Evolutionary conservation across 2,329 filamentous ascomycete genomes (phyloP), one percentile per base, ranked within the genome.

Genomic region (Exophiala mesophila): DNA sequence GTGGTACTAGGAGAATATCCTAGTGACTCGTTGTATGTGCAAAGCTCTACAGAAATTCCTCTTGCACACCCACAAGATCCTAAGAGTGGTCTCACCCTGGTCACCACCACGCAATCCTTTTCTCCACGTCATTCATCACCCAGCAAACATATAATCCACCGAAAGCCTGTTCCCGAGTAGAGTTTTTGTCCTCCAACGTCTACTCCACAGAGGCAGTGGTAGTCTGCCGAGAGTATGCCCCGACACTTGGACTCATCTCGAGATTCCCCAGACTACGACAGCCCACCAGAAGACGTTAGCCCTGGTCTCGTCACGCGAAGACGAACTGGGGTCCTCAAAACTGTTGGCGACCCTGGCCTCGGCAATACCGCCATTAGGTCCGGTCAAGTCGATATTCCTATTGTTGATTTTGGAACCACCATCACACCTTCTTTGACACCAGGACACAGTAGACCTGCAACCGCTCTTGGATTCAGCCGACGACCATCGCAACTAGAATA

Each of bases 351-450:
- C 71, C 39, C 52, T 4, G 46, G 8, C 9, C 19, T 51, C 40
- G 68, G 70, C 12, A 71, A 74, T 57, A 68, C 59, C 45, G 71
- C 71, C 52, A 55, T 60, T 35, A 58, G 65, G 26, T 50, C 59
- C 13, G 33, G 51, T 16, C 6, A 26, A 7, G 52, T 59, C 26
- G 67, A 68, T 10, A 80, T 94, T 47, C 86, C 87, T 1, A 67
- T 74, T 3, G 77, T 95, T 49, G 82, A 96, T 61, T 96, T 96
- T 64, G 90, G 90, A 0, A 87, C 83, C 4, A 95, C 89, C 0
- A 68, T 86, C 55, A 82, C 84, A 46, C 83, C 88, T 44, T 69
- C 68, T 47, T 73, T 77, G 19, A 68, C 68, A 31, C 54, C 54
- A 24, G 52, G 49, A 23, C 69, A 65, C 13, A 71, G 69, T 53